phyloP scores from a whole-genome alignment of 192 early-diverging fungal species.

The Linnemannia exigua region DNA sequence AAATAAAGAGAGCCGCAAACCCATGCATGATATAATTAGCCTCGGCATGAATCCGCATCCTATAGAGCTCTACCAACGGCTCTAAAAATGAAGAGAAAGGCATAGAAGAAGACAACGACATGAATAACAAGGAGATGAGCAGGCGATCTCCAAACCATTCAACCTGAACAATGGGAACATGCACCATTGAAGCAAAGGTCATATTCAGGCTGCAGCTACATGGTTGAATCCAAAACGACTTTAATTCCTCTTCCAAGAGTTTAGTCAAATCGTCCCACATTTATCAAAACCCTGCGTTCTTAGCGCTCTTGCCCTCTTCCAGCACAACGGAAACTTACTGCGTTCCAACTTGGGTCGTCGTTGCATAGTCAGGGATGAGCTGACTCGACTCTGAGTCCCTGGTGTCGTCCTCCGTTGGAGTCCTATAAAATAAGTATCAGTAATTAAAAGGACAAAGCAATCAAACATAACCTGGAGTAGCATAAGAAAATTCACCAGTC shows the following conservation, averaged over 20 bases:
- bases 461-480: no score
- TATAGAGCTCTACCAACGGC: slow-evolving; percentile 36
- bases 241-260: slow-evolving; percentile 33
- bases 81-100: no score
- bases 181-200: no score
- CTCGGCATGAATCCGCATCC: slow-evolving; percentile 26
- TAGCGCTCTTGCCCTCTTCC: slow-evolving; percentile 30
- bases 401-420: slow-evolving; percentile 27
- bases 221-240: slow-evolving; percentile 24
- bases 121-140: no score
- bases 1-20: slow-evolving; percentile 29
- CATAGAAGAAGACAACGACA: no score
- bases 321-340: slow-evolving; percentile 28
- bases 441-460: background rate
- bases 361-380: slow-evolving; percentile 36
- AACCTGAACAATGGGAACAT: no score
- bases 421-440: slow-evolving; percentile 24
- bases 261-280: slow-evolving; percentile 32
- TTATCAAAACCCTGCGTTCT: slow-evolving; percentile 21
- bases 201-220: no score
- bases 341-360: slow-evolving; percentile 28
- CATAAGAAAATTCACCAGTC: no score
- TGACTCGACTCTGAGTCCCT: slow-evolving; percentile 11
- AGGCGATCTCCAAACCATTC: no score
- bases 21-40: slow-evolving; percentile 38